Evolutionary conservation across 73 alveolate genomes (phyloP), one percentile per base, ranked within the genome.

Genomic region (Loxodes magnus): DNA sequence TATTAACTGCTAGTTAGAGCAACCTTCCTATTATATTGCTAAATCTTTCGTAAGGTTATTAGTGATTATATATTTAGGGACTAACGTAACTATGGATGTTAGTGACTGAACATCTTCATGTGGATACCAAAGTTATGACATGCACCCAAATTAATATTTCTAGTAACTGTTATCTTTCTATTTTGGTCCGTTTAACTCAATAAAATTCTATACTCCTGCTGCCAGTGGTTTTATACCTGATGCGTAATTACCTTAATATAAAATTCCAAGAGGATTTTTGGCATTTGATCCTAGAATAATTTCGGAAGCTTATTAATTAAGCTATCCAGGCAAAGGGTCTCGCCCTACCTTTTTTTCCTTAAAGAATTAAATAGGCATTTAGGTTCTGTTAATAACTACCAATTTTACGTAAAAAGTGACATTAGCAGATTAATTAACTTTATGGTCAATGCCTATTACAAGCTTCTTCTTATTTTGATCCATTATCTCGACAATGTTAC

Each of bases 61-160:
- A 12, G 35, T 17, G 0, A 64, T 35, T 4, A 64, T 25, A 64
- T 37, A 64, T 16, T 71, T 28, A 7, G 77, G 77, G 16, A 55
- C 37, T 20, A 64, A 31, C 9, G 65, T 51, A 24, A 64, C 52
- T 6, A 58, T 53, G 12, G 51, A 55, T 22, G 77, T 44, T 4
- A 64, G 54, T 22, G 56, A 33, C 0, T 46, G 51, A 49, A 52
- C 67, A 21, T 4, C 27, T 46, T 59, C 46, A 14, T 43, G 46
- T 4, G 56, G 62, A 43, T 51, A 21, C 25, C 52, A 51, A 20
- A 64, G 51, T 36, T 36, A 35, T 3, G 56, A 49, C 5, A 34
- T 44, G 35, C 56, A 64, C 7, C 57, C 71, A 0, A 64, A 37
- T n/a, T 64, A 15, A 24, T 46, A 46, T 46, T 46, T 46, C 15